phyloP scores from a whole-genome alignment of 768 basidiomycete genomes.

The Brasilioporus rufonigricans region DNA sequence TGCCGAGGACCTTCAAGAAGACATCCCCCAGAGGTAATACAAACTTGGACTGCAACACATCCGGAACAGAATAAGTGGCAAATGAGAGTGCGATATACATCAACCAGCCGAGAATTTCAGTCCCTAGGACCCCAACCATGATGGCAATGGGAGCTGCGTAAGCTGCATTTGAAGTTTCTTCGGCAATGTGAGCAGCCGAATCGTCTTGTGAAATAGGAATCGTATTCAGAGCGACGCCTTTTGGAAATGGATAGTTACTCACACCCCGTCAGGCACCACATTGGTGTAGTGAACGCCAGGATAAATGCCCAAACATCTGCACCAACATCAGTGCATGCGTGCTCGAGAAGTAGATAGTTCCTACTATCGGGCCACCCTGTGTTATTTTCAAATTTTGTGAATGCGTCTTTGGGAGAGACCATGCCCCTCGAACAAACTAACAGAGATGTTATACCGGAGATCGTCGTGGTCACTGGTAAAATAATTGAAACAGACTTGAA shows the following conservation, averaged over 20 bases:
- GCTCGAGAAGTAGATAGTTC: neutral
- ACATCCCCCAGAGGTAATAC: conserved; percentile 43
- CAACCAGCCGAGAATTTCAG: conserved; percentile 42
- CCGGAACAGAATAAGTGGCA: conserved; percentile 39
- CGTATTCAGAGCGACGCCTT: neutral
- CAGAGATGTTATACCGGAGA: conserved; percentile 15
- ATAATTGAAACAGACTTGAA: neutral
- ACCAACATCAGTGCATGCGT: neutral
- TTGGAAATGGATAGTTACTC: neutral
- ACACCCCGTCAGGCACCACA: conserved; percentile 24
- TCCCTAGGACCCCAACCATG: conserved; percentile 38
- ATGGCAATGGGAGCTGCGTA: conserved; percentile 45
- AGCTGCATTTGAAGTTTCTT: conserved; percentile 36
- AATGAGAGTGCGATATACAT: conserved; percentile 43
- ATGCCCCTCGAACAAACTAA: conserved; percentile 17
- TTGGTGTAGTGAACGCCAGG: conserved; percentile 25
- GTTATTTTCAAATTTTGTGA: conserved; percentile 27
- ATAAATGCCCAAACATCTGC: conserved; percentile 25
- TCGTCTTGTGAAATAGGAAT: too few species aligned
- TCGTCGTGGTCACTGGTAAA: conserved; percentile 11
- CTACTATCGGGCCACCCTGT: conserved; percentile 22
- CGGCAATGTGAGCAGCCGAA: too few species aligned
- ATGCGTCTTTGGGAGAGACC: conserved; percentile 17
- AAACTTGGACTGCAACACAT: conserved; percentile 31
- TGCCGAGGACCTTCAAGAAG: conserved; percentile 38